Evolutionary conservation across 2,329 filamentous ascomycete species (phyloP), one percentile per base, ranked within the genome.

Genomic region (Clonostachys sp.): DNA sequence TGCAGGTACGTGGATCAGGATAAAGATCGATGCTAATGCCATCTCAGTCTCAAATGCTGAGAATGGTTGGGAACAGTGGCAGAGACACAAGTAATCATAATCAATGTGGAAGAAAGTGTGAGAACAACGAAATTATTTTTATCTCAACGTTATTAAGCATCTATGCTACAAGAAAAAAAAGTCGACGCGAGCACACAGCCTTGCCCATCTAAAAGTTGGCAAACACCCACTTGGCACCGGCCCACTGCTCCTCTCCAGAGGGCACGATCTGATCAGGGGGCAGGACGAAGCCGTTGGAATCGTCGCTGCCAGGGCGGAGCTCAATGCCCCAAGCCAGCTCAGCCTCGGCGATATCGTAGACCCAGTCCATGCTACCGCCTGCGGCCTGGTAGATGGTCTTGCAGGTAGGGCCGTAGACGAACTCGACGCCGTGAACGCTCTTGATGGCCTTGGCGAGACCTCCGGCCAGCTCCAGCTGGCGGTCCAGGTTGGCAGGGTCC

Each of bases 211-310:
- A 39, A n/a, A n/a, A 39, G 36, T 39, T 39, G 36, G 24, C 20
- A 16, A 74, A 56, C 47, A 91, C 77, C 51, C 87, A 85, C 56
- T 83, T 68, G 16, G 91, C 70, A 7, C 69, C 72, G 2, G 70
- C 70, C 54, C 61, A 73, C 5, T 65, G 62, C 56, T 75, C 71
- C 50, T 71, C 61, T 10, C 68, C 68, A 13, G 64, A 73, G 1
- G 71, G 67, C 18, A 70, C 36, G 30, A 75, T 75, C 57, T 74
- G 66, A 33, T 45, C 48, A 0, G 70, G 61, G 0, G 72, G 70
- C 42, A 75, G 60, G 7, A 73, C 58, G 48, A 75, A 75, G 7
- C 72, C 72, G 45, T 63, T 62, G 46, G 57, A 54, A 4, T 67
- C 68, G 2, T 58, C 55, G 49, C 63, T 66, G 42, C 44, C 54